Evolutionary conservation across 1,284 basidiomycete species (phyloP), one percentile per base, ranked within the genome.

Genomic region (Pisolithus thermaeus): DNA sequence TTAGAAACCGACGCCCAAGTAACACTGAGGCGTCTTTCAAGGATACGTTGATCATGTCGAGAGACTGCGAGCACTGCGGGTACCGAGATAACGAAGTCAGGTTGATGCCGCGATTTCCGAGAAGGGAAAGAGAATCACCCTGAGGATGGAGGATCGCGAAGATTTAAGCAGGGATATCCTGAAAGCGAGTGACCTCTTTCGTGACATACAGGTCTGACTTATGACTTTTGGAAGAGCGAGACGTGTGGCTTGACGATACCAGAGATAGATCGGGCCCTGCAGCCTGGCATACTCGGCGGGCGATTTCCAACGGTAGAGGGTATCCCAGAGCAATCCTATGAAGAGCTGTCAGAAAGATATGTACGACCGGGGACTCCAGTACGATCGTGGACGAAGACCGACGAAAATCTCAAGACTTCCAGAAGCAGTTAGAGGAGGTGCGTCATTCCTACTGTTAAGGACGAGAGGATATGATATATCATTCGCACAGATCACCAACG

Each of bases 1-100:
- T 20, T 5, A 12, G 22, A 4, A 12, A 22, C 4, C 28, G 20
- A 42, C 16, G 16, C n/a, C 23, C 47, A 27, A 25, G 45, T 8
- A 8, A 20, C 43, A n/a, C 39, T 25, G 20, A 38, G 3, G 7
- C 35, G 32, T 14, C 49, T 25, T n/a, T 45, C 28, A 56, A 94
- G 90, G 94, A 99, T 64, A 89, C 96, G 54, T 75, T 99, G 56
- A 95, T 99, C 72, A 99, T 99, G 96, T 97, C 95, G 25, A 96
- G 95, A 25, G 97, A 97, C 66, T 99, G 97, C 70, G 91, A 92
- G 51, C 71, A 75, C 51, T 99, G 96, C 69, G 96, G 96, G 1
- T 99, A 98, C 72, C 80, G 92, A 58, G 96, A 99, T 72, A 98
- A 97, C 66, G 96, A 99, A 73, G 90, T 99, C 64, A 99, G 99